phyloP scores from a whole-genome alignment of 768 basidiomycete genomes.

The Mrakia frigida region DNA sequence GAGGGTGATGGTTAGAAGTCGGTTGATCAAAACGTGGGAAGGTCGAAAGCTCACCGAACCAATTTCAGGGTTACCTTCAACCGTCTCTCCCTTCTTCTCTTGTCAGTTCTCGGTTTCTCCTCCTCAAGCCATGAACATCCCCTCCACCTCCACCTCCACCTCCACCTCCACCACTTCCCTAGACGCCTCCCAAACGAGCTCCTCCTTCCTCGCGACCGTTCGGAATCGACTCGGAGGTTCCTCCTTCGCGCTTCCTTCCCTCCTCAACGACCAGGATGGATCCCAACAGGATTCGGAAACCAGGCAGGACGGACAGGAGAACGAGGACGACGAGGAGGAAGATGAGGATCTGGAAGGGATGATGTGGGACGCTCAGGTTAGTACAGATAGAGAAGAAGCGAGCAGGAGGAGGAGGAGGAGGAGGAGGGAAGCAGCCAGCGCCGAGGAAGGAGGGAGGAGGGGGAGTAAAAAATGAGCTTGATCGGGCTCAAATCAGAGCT shows the following conservation, averaged over 20 bases:
- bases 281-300: neutral
- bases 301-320: neutral
- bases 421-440: neutral
- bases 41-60: neutral
- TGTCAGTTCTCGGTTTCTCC: neutral
- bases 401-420: too few relatives aligned
- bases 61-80: too few relatives aligned
- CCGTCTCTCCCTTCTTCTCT: neutral
- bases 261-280: neutral
- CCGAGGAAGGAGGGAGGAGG: neutral
- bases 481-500: too few relatives aligned
- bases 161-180: too few relatives aligned
- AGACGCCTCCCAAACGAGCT: neutral
- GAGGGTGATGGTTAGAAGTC: too few relatives aligned
- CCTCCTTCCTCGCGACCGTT: neutral
- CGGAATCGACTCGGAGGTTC: neutral
- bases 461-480: too few relatives aligned
- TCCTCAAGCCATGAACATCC: too few relatives aligned
- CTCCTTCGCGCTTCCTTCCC: neutral
- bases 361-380: conserved; percentile 25
- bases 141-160: too few relatives aligned
- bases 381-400: neutral
- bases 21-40: neutral
- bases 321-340: neutral
- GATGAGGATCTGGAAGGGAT: conserved; percentile 16